phyloP scores from a whole-genome alignment of 805 yeast species.

The Candida patagonica region DNA sequence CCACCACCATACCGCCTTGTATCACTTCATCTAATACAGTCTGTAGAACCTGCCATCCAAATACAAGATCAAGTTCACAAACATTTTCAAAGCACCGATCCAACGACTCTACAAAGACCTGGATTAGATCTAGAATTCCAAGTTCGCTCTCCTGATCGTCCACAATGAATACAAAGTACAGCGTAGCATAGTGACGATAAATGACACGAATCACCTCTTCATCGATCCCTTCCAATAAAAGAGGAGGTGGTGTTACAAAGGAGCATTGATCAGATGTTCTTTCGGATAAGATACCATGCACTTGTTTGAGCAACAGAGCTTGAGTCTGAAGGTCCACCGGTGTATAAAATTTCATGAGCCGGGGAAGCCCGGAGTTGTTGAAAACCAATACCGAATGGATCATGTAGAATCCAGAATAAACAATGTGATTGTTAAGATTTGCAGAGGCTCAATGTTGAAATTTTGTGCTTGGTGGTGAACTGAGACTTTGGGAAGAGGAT shows the following conservation, averaged over 20 bases:
- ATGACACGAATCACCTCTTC: conserved; percentile 76
- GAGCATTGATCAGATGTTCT: conserved; percentile 75
- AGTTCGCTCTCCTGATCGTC: conserved; percentile 94
- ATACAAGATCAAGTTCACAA: conserved; percentile 92
- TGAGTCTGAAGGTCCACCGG: conserved; percentile 84
- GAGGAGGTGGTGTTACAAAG: conserved; percentile 81
- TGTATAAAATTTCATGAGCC: conserved; percentile 84
- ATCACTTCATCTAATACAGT: conserved; percentile 78
- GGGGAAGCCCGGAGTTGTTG: conserved; percentile 83
- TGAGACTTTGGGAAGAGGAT: too few species aligned
- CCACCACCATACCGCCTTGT: conserved; percentile 98
- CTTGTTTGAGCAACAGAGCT: conserved; percentile 68
- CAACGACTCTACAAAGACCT: conserved; percentile 91
- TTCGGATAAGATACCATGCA: conserved; percentile 62
- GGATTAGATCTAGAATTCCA: conserved; percentile 88
- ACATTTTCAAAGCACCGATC: conserved; percentile 91
- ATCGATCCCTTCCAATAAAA: conserved; percentile 43
- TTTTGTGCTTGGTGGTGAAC: too few species aligned
- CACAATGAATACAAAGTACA: conserved; percentile 92
- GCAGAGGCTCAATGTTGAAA: too few species aligned
- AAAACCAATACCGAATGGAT: conserved; percentile 81
- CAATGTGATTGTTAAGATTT: too few species aligned
- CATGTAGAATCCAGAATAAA: too few species aligned
- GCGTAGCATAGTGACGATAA: conserved; percentile 87
- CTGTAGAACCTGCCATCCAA: conserved; percentile 95